A percentile compares a stretch with the other conserved stretches of the same genome.
Conservation (phyloP, 2,329 filamentous ascomycete genomes). For the Paecilomyces niveus region DNA sequence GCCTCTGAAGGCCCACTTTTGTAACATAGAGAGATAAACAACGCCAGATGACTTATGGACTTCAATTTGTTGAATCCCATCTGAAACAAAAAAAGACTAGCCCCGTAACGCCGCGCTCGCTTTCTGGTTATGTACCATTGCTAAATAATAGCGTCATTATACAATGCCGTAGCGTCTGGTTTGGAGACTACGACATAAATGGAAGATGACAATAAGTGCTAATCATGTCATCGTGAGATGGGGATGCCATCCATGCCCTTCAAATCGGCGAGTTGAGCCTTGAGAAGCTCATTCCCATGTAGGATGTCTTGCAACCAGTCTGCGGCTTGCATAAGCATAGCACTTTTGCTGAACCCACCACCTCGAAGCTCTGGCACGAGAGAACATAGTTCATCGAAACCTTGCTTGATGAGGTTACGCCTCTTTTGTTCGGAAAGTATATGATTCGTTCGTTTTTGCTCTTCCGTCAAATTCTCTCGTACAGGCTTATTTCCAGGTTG, state of each 20-base stretch:
- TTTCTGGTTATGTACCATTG: background rate
- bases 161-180: background rate
- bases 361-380: conserved; percentile 68
- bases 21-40: background rate
- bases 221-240: conserved; percentile 26
- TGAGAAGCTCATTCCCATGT: conserved; percentile 58
- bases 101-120: background rate
- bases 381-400: conserved; percentile 71
- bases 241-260: conserved; percentile 30
- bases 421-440: conserved; percentile 84
- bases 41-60: background rate
- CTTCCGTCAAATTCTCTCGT: conserved; percentile 62
- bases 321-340: conserved; percentile 65
- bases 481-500: conserved; percentile 21
- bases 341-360: conserved; percentile 76
- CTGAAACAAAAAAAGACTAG: background rate
- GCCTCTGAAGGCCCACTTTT: background rate
- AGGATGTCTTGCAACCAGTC: conserved; percentile 72
- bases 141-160: background rate
- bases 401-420: conserved; percentile 70
- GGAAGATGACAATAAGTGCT: conserved; percentile 13
- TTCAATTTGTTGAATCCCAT: background rate
- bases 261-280: conserved; percentile 46
- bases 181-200: conserved; percentile 3
- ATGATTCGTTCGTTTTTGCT: conserved; percentile 78